Percentiles rank a stretch among this genome's conserved stretches.
Evolutionary conservation across 306 rosid genomes (phyloP).

Genomic region (Echinosophora koreensis): DNA sequence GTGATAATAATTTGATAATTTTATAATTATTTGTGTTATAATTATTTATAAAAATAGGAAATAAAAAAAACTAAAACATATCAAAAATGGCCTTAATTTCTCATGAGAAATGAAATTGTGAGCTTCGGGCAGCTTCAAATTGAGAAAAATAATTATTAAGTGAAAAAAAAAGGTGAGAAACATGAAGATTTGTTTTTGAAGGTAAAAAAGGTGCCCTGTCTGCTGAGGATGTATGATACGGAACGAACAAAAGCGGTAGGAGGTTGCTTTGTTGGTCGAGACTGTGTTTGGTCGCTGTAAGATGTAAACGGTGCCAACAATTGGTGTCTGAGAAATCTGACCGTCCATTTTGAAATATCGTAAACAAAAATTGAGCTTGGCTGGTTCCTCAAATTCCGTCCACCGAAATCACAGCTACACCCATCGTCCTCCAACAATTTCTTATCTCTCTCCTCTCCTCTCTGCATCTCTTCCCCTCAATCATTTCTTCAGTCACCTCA

Average conservation of each 20-base stretch:
- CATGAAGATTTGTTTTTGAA: too few relatives aligned
- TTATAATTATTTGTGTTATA: too few relatives aligned
- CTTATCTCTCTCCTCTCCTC: conserved; percentile 9
- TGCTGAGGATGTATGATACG: neutral
- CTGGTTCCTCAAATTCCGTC: conserved; percentile 56
- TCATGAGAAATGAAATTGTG: too few relatives aligned
- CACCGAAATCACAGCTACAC: conserved; percentile 75
- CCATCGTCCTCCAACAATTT: conserved; percentile 55
- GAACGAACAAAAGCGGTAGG: conserved; percentile 1
- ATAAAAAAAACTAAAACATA: too few relatives aligned
- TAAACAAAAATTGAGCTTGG: conserved; percentile 36
- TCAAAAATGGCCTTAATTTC: too few relatives aligned
- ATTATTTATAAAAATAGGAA: too few relatives aligned
- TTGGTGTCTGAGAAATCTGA: conserved; percentile 34
- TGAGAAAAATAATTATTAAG: too few relatives aligned
- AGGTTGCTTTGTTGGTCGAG: conserved; percentile 22
- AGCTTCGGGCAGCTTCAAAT: too few relatives aligned
- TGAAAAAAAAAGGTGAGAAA: too few relatives aligned
- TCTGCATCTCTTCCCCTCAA: neutral
- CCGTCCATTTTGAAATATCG: conserved; percentile 44
- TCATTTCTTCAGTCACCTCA: conserved; percentile 22
- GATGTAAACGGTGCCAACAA: conserved; percentile 40
- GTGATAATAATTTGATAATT: too few relatives aligned
- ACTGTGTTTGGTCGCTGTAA: conserved; percentile 4
- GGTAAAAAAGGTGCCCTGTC: neutral